A percentile compares a stretch with the other conserved stretches of the same genome.
Evolutionary conservation across 805 yeast species (phyloP).

Genomic region (Candida incommunis): DNA sequence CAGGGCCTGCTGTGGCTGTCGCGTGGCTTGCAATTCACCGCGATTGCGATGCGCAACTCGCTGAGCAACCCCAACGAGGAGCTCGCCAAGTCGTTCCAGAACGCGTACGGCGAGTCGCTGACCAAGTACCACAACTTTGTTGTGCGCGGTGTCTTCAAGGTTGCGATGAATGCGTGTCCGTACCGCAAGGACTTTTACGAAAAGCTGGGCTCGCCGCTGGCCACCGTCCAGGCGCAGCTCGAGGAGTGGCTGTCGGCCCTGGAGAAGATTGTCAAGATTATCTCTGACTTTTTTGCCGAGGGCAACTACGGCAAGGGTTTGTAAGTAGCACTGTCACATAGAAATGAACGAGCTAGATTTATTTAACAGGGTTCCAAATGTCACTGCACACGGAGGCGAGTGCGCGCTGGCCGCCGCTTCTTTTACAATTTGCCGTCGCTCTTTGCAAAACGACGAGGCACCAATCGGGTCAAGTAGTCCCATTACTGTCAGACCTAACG

Average conservation of each 20-base stretch:
- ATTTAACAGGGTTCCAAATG: no score
- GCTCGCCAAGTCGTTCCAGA: constrained; percentile 64
- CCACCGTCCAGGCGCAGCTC: constrained; percentile 50
- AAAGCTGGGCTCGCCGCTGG: constrained; percentile 51
- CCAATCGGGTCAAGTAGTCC: no score
- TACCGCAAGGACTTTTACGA: constrained; percentile 74
- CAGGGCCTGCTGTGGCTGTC: constrained; percentile 83
- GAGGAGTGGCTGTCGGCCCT: constrained; percentile 62
- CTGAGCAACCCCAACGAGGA: constrained; percentile 48
- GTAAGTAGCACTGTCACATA: constrained; percentile 19
- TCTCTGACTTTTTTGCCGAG: constrained; percentile 58
- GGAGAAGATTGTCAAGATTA: constrained; percentile 56
- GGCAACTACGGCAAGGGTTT: constrained; percentile 87
- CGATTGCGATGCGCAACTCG: constrained; percentile 73
- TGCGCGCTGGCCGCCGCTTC: no score
- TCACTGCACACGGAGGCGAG: no score
- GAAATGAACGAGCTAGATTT: neutral
- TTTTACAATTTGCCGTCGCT: no score
- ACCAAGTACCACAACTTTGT: constrained; percentile 70
- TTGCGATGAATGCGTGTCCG: constrained; percentile 94
- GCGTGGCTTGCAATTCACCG: constrained; percentile 77
- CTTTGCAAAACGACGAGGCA: no score
- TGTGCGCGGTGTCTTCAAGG: constrained; percentile 73
- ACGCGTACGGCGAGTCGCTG: constrained; percentile 71
- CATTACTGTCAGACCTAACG: no score